Percentiles rank a stretch among this genome's conserved stretches.
phyloP scores from a whole-genome alignment of 352 stramenopile genomes.

The Globisporangium irregulare region DNA sequence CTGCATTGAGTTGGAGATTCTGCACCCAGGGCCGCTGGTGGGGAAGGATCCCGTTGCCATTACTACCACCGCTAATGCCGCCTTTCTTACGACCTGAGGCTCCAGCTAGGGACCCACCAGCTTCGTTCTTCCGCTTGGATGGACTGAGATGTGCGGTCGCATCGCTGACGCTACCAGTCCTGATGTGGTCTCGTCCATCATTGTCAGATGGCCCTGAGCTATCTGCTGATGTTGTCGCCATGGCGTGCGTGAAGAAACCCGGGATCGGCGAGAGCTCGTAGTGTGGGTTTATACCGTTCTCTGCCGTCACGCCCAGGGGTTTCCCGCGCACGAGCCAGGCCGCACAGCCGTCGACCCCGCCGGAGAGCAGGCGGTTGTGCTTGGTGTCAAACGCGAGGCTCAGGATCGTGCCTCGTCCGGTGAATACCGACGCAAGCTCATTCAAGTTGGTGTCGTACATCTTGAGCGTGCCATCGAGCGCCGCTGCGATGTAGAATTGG shows the following conservation, averaged over 20 bases:
- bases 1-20: slow-evolving; percentile 42
- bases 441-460: slow-evolving; percentile 57
- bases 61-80: not conserved
- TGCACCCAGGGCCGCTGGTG: slow-evolving; percentile 41
- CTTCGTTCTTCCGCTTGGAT: slow-evolving; percentile 17
- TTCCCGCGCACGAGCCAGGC: slow-evolving; percentile 63
- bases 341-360: slow-evolving; percentile 57
- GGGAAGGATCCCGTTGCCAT: not conserved
- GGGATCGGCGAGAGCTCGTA: slow-evolving; percentile 54
- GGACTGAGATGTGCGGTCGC: not conserved
- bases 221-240: not conserved
- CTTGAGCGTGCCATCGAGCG: slow-evolving; percentile 59
- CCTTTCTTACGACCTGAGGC: slow-evolving; percentile 10
- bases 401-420: slow-evolving; percentile 44
- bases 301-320: slow-evolving; percentile 20
- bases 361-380: slow-evolving; percentile 52
- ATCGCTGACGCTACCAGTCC: not conserved
- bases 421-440: slow-evolving; percentile 54
- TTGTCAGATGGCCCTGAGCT: not conserved
- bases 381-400: slow-evolving; percentile 51
- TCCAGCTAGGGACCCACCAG: not conserved
- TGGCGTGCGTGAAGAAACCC: slow-evolving; percentile 37
- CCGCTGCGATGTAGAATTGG: slow-evolving; percentile 60
- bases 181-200: not conserved
- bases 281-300: slow-evolving; percentile 46